Evolutionary conservation across 345 rosid species (phyloP), one percentile per base, ranked within the genome.

Genomic region (Microthlaspi erraticum): DNA sequence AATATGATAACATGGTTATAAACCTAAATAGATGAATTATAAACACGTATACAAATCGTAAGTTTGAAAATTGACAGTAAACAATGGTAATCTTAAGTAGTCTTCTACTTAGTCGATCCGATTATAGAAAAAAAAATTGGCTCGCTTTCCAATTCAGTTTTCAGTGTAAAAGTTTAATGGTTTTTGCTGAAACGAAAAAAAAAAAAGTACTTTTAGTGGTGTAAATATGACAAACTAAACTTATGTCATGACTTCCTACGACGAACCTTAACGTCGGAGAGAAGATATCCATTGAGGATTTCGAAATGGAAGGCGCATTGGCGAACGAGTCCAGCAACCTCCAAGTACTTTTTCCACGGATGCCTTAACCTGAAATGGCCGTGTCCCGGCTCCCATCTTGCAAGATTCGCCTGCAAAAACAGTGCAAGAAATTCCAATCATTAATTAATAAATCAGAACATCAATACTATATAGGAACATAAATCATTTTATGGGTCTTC

Each of bases 341-440:
- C 81, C 60, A 87, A 67, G 74, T 90, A 93, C 10, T 80, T 83
- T 71, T 86, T 77, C 96, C 96, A 93, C 0, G 98, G 96, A 71
- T 90, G 93, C 6, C 86, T 65, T 66, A 86, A 76, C 49, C 67
- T 52, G 78, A 93, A 90, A n/a, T 70, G 76, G 0, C 98, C 97
- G 57, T 86, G 97, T 0, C 82, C 72, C 6, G 97, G 97, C 60
- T 93, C 97, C 98, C 96, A 93, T 73, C 84, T 83, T 1, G 98
- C 93, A 61, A 86, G 86, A 75, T 90, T 87, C 34, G 88, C 97
- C 98, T 88, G 74, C 34, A 29, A n/a, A 46, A 8, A 8, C 7
- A 26, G 6, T 32, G 8, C 6, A 65, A 29, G 60, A 31, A 46
- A 8, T 45, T 32, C 3, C 49, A 11, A 65, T 52, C 8, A 38